Evolutionary conservation across 2,329 filamentous ascomycete genomes (phyloP), one percentile per base, ranked within the genome.

Genomic region (Epichloe brachyelytri): DNA sequence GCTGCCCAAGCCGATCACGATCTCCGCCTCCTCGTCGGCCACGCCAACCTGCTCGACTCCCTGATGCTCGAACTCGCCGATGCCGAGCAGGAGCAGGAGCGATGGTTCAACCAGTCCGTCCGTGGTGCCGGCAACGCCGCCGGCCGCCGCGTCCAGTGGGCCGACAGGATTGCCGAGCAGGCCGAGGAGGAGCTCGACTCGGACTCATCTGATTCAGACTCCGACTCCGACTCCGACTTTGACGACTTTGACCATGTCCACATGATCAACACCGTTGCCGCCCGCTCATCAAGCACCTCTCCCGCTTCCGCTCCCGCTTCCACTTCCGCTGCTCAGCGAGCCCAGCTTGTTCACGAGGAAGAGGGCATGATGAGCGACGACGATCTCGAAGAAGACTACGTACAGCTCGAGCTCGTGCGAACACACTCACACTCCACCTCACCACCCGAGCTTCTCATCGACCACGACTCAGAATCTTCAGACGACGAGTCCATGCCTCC

Each of bases 21-120:
- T 76, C 86, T 98, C 57, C 84, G 91, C 65, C 82, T 94, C 44
- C 85, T 98, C 54, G 93, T 98, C 62, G 93, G 91, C 63, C 93
- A 98, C 72, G 93, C 93, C 75, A 98, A 97, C 78, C 85, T 97
- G 46, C 87, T 98, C 68, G 93, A 98, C 73, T 85, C 84, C 40
- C 75, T 98, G 65, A 97, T 97, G 93, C 80, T 93, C 60, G 76
- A 79, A 65, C 86, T 98, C 53, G 86, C 89, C 69, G 88, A 95
- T 53, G 91, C 91, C 65, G 93, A 97, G 77, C 82, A 83, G 61
- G 89, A 96, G 70, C 93, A 97, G 72, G 91, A 97, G 72, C 84
- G 81, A 59, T 96, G 90, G 90, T 97, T 96, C 83, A 94, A 96
- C 80, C 85, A 89, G 69, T 93, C 88, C 55, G 87, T 96, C 70